Percentiles rank a stretch among this genome's conserved stretches.
Conservation (phyloP, 2,329 filamentous ascomycete genomes). For the Mollisiaceae sp. region DNA sequence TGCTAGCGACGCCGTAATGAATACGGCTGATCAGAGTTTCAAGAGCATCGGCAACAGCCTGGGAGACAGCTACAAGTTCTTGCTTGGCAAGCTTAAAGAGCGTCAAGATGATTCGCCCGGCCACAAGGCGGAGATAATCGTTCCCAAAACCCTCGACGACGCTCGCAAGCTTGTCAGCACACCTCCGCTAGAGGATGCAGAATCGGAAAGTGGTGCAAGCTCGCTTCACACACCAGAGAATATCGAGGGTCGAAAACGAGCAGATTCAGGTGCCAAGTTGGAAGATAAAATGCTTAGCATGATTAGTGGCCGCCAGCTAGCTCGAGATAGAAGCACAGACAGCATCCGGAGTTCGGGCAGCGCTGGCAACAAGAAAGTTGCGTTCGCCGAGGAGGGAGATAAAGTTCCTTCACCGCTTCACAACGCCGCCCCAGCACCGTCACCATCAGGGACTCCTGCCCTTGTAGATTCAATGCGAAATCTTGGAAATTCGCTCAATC, state of each 20-base stretch:
- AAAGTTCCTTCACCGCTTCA: conserved; percentile 42
- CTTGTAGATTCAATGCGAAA: conserved; percentile 81
- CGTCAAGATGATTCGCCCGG: conserved; percentile 55
- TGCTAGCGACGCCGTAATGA: conserved; percentile 83
- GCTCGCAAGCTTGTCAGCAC: conserved; percentile 86
- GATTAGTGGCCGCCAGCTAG: conserved; percentile 66
- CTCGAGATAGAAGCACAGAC: conserved; percentile 77
- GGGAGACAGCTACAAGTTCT: conserved; percentile 90
- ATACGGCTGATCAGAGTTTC: conserved; percentile 86
- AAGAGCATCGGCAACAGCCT: conserved; percentile 91
- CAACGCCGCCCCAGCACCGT: conserved; percentile 35
- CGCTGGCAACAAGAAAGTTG: conserved; percentile 56
- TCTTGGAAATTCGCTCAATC: conserved; percentile 81
- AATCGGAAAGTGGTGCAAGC: conserved; percentile 54
- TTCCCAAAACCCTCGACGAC: conserved; percentile 92
- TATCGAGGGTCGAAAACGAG: conserved; percentile 38
- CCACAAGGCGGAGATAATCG: conserved; percentile 56
- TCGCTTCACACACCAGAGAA: conserved; percentile 50
- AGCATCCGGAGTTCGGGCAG: conserved; percentile 68
- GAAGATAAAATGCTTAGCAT: conserved; percentile 74
- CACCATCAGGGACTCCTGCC: conserved; percentile 57
- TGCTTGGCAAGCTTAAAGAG: conserved; percentile 87
- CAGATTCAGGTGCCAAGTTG: conserved; percentile 43
- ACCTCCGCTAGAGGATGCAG: conserved; percentile 54
- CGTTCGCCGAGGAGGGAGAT: conserved; percentile 51